Conservation (phyloP, 2,329 filamentous ascomycete genomes). For the Sporothrix euskadiensis region DNA sequence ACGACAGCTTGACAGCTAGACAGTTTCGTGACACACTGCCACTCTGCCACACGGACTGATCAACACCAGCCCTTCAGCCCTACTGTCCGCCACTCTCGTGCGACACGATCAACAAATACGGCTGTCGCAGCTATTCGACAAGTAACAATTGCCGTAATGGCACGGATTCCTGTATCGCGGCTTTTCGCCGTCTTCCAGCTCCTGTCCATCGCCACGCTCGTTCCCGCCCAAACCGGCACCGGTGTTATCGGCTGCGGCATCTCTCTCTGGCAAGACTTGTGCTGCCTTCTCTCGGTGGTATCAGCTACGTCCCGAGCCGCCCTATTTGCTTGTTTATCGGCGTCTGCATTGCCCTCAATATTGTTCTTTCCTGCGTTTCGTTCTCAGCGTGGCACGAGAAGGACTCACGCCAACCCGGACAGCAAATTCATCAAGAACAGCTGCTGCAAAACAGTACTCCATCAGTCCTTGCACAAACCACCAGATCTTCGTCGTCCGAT, state of each 20-base stretch:
- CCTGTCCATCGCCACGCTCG: neutral
- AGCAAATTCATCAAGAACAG: neutral
- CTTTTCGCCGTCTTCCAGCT: neutral
- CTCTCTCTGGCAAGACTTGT: neutral
- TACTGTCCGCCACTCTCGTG: neutral
- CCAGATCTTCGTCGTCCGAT: neutral
- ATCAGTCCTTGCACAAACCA: neutral
- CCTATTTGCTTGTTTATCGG: neutral
- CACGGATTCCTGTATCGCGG: neutral
- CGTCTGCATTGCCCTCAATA: neutral
- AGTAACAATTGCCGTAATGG: neutral
- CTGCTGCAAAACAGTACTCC: neutral
- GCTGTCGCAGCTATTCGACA: neutral
- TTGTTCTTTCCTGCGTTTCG: neutral
- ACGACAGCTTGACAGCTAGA: neutral
- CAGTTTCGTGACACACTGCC: neutral
- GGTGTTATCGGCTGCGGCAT: slow-evolving; percentile 16
- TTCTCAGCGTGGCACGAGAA: slow-evolving; percentile 29
- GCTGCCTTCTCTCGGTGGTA: neutral
- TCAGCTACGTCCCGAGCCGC: slow-evolving; percentile 6
- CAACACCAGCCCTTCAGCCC: neutral
- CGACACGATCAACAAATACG: neutral
- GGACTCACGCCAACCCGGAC: neutral
- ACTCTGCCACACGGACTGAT: neutral
- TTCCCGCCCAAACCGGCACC: neutral